phyloP scores from a whole-genome alignment of 257 asterid species.

The Ligustrum vulgare region DNA sequence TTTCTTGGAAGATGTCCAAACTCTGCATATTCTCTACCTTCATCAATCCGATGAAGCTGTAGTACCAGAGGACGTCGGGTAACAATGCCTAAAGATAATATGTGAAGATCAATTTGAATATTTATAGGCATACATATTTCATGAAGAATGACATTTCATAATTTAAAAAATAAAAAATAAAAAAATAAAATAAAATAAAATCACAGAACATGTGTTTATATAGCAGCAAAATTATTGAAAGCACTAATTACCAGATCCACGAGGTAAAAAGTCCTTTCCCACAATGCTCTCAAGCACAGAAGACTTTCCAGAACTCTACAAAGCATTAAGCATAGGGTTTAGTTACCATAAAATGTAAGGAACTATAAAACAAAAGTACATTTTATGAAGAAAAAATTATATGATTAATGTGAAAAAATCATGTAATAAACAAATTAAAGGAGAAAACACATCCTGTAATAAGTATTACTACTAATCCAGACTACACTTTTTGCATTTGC shows the following conservation, averaged over 20 bases:
- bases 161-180: background rate
- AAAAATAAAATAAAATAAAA: background rate
- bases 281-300: slow-evolving; percentile 82
- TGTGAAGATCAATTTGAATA: background rate
- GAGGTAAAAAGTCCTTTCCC: slow-evolving; percentile 79
- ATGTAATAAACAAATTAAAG: too few relatives aligned
- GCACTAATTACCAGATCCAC: slow-evolving; percentile 65
- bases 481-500: background rate
- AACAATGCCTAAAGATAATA: slow-evolving; percentile 57
- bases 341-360: slow-evolving; percentile 1
- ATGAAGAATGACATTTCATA: background rate
- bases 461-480: background rate
- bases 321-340: slow-evolving; percentile 19
- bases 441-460: background rate
- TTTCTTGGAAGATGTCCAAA: slow-evolving; percentile 81
- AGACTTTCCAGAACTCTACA: slow-evolving; percentile 80
- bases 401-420: background rate
- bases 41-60: slow-evolving; percentile 77
- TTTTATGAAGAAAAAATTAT: background rate
- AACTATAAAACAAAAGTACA: slow-evolving; percentile 10
- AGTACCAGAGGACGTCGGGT: slow-evolving; percentile 81
- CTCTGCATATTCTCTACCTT: slow-evolving; percentile 77
- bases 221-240: slow-evolving; percentile 1
- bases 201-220: background rate
- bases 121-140: background rate